Evolutionary conservation across 2,329 filamentous ascomycete species (phyloP), one percentile per base, ranked within the genome.

Genomic region (Rhynchosporium agropyri): DNA sequence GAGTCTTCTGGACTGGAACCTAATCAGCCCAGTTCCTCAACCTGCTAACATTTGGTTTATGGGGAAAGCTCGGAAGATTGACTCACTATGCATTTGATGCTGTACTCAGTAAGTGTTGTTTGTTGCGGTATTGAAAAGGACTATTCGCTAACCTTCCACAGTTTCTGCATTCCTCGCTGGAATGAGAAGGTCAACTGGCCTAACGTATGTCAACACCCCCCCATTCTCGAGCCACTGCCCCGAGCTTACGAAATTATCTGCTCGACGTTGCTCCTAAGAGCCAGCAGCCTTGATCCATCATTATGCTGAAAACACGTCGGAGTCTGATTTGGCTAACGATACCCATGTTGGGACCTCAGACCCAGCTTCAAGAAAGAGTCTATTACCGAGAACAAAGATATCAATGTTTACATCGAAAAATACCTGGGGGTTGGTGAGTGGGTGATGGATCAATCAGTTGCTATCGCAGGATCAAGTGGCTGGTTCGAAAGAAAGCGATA

Each of bases 401-500:
- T 95, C 70, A 89, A 89, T 76, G 89, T 88, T 74, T 98, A 93
- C 92, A 86, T 98, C 69, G 89, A 94, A 74, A 94, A 89, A 76
- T 98, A 98, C 77, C 87, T 98, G 49, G 92, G 92, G 67, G 89
- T 97, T 20, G 95, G 95, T 71, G 95, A 99, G 81, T 97, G 92
- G 86, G 90, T 97, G 68, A 96, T 99, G 92, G 95, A 99, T 77
- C 90, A 96, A 80, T 96, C 92, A 36, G 92, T 98, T 38, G 93
- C 93, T 46, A 85, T 98, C 62, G 91, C 97, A 75, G 90, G 92
- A 48, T 89, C 90, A 55, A 96, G 91, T 75, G 85, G 89, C 64
- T 99, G 88, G 79, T 99, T 99, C 76, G 93, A 97, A 80, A 86
- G 95, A 74, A 93, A 86, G 77, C 86, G 93, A 80, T 96, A 69